Conservation (phyloP, 331 rosid genomes). For the Pyrus hybrid region DNA sequence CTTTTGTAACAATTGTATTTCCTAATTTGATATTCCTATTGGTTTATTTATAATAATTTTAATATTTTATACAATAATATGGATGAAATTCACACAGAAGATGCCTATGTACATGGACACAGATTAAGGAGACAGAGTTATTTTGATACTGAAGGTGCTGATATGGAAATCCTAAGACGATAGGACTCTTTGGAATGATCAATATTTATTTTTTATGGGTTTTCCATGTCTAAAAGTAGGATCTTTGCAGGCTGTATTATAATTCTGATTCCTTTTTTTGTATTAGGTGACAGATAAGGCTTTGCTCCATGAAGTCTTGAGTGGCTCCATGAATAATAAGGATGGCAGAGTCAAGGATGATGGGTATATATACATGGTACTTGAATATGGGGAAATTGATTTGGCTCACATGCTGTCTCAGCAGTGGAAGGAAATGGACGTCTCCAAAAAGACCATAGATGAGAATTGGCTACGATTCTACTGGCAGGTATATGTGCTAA, state of each 20-base stretch:
- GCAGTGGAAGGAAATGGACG: slow-evolving; percentile 82
- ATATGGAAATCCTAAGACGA: no score
- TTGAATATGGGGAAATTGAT: slow-evolving; percentile 95
- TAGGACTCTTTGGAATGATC: not conserved
- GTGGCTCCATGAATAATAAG: slow-evolving; percentile 60
- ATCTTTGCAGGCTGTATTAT: not conserved
- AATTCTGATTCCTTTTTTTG: not conserved
- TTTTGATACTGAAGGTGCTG: not conserved
- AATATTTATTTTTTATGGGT: not conserved
- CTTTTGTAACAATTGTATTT: not conserved
- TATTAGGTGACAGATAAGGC: slow-evolving; percentile 86
- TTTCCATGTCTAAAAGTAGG: not conserved
- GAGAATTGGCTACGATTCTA: slow-evolving; percentile 95
- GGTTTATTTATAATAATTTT: no score
- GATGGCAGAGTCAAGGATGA: slow-evolving; percentile 95
- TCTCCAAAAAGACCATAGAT: slow-evolving; percentile 45
- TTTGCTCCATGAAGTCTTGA: slow-evolving; percentile 72
- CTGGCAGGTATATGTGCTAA: slow-evolving; percentile 67
- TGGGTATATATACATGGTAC: slow-evolving; percentile 93
- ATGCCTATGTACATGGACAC: not conserved
- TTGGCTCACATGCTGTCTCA: slow-evolving; percentile 97
- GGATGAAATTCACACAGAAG: not conserved
- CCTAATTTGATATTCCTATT: not conserved
- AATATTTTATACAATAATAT: not conserved
- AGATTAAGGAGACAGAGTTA: not conserved